Percentiles rank a stretch among this genome's conserved stretches.
Evolutionary conservation across 1,284 basidiomycete species (phyloP).

Genomic region (Hymenochaete sp.): DNA sequence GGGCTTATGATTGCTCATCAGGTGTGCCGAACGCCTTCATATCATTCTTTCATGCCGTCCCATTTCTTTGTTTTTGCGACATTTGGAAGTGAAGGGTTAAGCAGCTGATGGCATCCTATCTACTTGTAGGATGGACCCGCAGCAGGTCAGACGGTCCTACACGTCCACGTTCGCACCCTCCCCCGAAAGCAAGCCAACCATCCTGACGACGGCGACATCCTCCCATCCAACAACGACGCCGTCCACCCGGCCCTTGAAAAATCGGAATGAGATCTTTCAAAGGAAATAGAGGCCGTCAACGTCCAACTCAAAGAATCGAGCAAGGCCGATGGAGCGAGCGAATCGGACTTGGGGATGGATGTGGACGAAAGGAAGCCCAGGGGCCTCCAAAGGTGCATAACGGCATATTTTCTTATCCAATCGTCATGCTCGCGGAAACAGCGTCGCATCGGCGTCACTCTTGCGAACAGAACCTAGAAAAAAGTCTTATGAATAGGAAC

Average conservation of each 20-base stretch:
- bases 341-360: conserved; percentile 40
- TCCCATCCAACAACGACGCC: conserved; percentile 60
- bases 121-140: conserved; percentile 61
- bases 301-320: conserved; percentile 15
- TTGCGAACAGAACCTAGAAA: no score
- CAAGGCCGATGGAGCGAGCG: not conserved
- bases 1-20: conserved; percentile 78
- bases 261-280: conserved; percentile 45
- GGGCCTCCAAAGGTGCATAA: conserved; percentile 37
- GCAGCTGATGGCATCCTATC: not conserved
- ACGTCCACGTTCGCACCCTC: conserved; percentile 86
- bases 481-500: no score
- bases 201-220: conserved; percentile 44
- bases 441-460: no score
- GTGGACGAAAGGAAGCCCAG: conserved; percentile 67
- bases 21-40: conserved; percentile 33
- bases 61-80: not conserved
- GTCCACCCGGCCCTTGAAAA: conserved; percentile 73
- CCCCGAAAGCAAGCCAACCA: conserved; percentile 54
- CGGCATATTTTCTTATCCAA: no score
- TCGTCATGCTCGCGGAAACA: no score
- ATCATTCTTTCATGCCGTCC: not conserved
- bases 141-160: conserved; percentile 81
- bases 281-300: conserved; percentile 27
- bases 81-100: conserved; percentile 7